Evolutionary conservation across 371 early-diverging fungal species (phyloP).

Genomic region (Smittium culicis): DNA sequence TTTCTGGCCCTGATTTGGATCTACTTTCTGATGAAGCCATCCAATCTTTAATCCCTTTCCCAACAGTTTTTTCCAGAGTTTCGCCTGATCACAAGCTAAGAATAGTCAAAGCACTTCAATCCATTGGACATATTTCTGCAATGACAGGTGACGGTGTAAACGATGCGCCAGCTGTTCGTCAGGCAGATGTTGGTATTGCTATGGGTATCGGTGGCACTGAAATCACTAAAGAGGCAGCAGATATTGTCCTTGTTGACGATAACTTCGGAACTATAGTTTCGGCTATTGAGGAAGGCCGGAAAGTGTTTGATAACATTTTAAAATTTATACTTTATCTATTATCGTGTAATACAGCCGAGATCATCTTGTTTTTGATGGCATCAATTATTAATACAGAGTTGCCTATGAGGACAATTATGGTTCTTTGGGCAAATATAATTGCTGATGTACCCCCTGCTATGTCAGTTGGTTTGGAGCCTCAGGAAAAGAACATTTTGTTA

Average conservation of each 20-base stretch:
- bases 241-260: too few species aligned
- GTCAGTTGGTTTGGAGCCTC: conserved; percentile 88
- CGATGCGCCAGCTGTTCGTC: conserved; percentile 88
- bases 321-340: conserved; percentile 89
- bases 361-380: conserved; percentile 45
- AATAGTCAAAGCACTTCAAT: conserved; percentile 21
- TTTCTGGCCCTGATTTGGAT: conserved; percentile 90
- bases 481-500: too few species aligned
- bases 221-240: conserved; percentile 84
- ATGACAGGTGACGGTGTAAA: conserved; percentile 99
- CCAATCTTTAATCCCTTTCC: conserved; percentile 44
- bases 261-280: conserved; percentile 91
- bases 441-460: conserved; percentile 96
- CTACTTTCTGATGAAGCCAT: conserved; percentile 58
- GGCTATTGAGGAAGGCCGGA: conserved; percentile 92
- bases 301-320: conserved; percentile 92
- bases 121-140: conserved; percentile 51
- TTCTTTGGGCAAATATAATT: conserved; percentile 97
- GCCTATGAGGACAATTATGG: conserved; percentile 86
- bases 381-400: conserved; percentile 79
- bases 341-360: conserved; percentile 79
- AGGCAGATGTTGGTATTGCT: conserved; percentile 87
- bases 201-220: conserved; percentile 87
- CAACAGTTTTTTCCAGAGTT: conserved; percentile 27
- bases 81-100: conserved; percentile 29